Conservation (phyloP, 331 rosid genomes). For the Malus hybrid region DNA sequence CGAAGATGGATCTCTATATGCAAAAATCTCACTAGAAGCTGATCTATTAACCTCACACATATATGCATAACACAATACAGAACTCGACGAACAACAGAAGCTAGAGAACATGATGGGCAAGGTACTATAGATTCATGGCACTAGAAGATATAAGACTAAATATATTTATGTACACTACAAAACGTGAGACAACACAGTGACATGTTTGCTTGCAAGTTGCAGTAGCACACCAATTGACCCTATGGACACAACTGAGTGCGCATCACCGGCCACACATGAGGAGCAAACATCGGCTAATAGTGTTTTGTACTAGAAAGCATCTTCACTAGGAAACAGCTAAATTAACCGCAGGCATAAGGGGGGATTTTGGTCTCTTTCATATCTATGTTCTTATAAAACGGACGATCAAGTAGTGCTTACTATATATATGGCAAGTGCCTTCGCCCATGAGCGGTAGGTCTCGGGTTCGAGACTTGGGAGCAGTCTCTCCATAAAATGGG, state of each 20-base stretch:
- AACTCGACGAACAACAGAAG: background rate
- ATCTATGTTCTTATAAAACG: background rate
- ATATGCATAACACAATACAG: background rate
- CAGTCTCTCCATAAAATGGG: too few relatives aligned
- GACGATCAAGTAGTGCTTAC: background rate
- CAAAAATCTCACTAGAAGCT: background rate
- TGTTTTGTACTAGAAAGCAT: background rate
- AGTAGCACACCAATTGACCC: background rate
- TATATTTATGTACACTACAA: background rate
- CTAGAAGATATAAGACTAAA: background rate
- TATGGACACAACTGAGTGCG: background rate
- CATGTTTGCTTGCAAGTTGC: background rate
- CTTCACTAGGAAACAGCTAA: background rate
- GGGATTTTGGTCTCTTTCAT: background rate
- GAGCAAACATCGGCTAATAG: background rate
- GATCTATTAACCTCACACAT: background rate
- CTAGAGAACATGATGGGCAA: background rate
- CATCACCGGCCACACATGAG: background rate
- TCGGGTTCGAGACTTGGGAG: too few relatives aligned
- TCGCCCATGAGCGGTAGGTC: too few relatives aligned
- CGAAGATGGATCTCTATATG: background rate
- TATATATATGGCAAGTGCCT: too few relatives aligned
- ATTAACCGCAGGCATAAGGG: background rate
- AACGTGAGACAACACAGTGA: background rate
- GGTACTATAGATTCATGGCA: background rate